A percentile compares a stretch with the other conserved stretches of the same genome.
Conservation (phyloP, 2,329 filamentous ascomycete genomes). For the Botrytis cinerea region DNA sequence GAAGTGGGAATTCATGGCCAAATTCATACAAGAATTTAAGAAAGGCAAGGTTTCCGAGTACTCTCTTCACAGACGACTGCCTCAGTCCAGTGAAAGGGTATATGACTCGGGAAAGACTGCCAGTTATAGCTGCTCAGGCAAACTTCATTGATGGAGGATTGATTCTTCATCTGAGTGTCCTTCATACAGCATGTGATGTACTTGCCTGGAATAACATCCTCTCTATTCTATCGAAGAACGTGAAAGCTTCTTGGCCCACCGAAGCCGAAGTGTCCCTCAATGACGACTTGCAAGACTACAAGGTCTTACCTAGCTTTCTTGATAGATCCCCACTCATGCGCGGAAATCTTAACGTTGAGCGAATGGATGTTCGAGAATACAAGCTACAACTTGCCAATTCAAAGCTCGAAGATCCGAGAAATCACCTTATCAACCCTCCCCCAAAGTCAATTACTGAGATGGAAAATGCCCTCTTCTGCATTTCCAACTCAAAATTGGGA, state of each 20-base stretch:
- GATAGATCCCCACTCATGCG: constrained; percentile 14
- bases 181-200: constrained; percentile 17
- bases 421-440: not conserved
- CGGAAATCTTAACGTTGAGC: not conserved
- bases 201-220: constrained; percentile 3
- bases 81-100: constrained; percentile 1
- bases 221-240: not conserved
- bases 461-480: constrained; percentile 13
- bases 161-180: constrained; percentile 18
- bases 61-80: not conserved
- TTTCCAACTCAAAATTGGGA: not conserved
- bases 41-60: constrained; percentile 9
- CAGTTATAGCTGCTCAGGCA: constrained; percentile 16
- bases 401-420: constrained; percentile 5
- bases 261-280: not conserved
- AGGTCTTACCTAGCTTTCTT: not conserved
- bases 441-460: constrained; percentile 15
- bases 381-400: constrained; percentile 9
- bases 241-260: constrained; percentile 12
- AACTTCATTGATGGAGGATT: constrained; percentile 22
- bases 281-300: not conserved
- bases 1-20: constrained; percentile 2
- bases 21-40: constrained; percentile 17
- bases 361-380: constrained; percentile 18
- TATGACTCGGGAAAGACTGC: not conserved